Conservation (phyloP, 495 filamentous ascomycete genomes). For the Penicillium samsonianum region DNA sequence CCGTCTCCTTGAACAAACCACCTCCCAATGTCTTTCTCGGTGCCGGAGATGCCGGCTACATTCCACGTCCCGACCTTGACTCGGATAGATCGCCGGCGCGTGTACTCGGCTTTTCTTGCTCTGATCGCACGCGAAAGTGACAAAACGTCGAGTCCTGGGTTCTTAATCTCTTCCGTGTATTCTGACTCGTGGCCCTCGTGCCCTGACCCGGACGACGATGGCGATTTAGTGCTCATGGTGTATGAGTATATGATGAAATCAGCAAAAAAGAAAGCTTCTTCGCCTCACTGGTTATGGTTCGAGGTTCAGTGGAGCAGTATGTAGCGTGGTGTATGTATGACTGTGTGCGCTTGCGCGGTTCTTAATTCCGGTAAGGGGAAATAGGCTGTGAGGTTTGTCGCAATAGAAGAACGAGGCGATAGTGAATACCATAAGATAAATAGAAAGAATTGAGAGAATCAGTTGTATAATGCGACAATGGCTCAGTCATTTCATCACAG, state of each 20-base stretch:
- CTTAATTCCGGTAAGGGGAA: slow-evolving; percentile 15
- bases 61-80: slow-evolving; percentile 96
- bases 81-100: slow-evolving; percentile 63
- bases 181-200: slow-evolving; percentile 24
- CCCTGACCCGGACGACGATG: slow-evolving; percentile 17
- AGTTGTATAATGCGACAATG: slow-evolving; percentile 15
- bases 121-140: slow-evolving; percentile 63
- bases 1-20: slow-evolving; percentile 85
- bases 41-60: slow-evolving; percentile 77
- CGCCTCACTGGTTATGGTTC: slow-evolving; percentile 5
- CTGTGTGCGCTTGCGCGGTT: slow-evolving; percentile 7
- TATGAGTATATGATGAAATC: neutral
- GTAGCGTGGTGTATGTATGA: slow-evolving; percentile 10
- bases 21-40: slow-evolving; percentile 78
- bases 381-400: neutral
- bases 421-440: neutral
- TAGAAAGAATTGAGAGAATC: neutral
- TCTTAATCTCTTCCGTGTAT: slow-evolving; percentile 24
- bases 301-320: slow-evolving; percentile 2
- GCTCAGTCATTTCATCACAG: slow-evolving; percentile 11
- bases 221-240: slow-evolving; percentile 19
- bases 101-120: slow-evolving; percentile 76
- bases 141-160: slow-evolving; percentile 32
- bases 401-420: neutral
- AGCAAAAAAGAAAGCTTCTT: neutral